These are phyloP conservation scores for Amniculicola lignicola DNA, from an alignment of 495 filamentous ascomycete species.

Conservation along the genomic window DNA sequence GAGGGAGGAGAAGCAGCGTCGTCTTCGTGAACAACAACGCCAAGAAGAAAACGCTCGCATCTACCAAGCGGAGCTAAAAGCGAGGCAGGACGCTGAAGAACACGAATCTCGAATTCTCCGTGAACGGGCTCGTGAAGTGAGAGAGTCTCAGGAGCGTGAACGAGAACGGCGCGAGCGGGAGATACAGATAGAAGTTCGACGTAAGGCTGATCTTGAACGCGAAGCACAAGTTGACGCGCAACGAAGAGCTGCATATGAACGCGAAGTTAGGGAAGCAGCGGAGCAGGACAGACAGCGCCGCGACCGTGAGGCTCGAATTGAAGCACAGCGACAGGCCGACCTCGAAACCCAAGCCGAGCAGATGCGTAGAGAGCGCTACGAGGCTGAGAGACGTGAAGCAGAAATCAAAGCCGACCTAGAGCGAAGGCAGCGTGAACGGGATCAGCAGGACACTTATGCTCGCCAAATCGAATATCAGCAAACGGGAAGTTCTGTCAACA, in stretches of 20 bases:
- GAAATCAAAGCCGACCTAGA: conserved; percentile 17
- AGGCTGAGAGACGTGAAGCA: conserved; percentile 17
- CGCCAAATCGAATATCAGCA: conserved; percentile 13
- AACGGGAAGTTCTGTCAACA: conserved; percentile 22
- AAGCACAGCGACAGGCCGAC: conserved; percentile 27
- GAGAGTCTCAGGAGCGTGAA: conserved; percentile 27
- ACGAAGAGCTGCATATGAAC: conserved; percentile 13
- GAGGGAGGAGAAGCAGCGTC: conserved; percentile 21
- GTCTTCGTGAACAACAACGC: conserved; percentile 19
- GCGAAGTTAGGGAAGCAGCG: conserved; percentile 13
- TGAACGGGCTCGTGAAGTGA: conserved; percentile 23
- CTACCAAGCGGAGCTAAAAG: conserved; percentile 21
- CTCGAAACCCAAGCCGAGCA: conserved; percentile 27
- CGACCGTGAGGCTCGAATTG: conserved; percentile 14
- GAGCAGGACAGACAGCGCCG: conserved; percentile 2
- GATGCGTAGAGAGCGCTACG: conserved; percentile 22
- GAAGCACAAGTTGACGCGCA: conserved; percentile 18
- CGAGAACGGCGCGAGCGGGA: conserved; percentile 15
- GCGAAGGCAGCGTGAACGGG: conserved; percentile 17
- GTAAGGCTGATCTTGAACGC: conserved; percentile 23
- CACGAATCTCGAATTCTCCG: conserved; percentile 12
- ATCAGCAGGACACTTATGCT: conserved; percentile 3
- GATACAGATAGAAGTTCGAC: conserved; percentile 10
- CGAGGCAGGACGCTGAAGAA: conserved; percentile 15
- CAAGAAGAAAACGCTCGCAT: conserved; percentile 23